Base-by-base conservation (phyloP, 495 filamentous ascomycete species). In the Xylaria palmicola region DNA sequence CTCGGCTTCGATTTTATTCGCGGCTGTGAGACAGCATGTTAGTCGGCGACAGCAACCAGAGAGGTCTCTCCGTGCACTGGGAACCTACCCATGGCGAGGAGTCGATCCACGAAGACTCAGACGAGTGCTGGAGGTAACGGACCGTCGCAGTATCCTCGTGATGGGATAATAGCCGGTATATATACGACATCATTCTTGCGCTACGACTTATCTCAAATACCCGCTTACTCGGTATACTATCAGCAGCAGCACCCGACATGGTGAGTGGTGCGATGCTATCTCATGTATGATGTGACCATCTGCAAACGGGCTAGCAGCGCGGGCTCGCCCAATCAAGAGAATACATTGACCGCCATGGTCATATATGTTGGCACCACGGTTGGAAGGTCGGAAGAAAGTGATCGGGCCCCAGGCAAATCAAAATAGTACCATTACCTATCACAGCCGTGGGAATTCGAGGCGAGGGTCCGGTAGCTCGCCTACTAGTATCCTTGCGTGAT, bases 1-100 rank as follows among this genome's bases (percentile, higher is more conserved):
- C 56, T 68, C 63, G 8, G 66, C 63, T 45, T 27, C 37, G 40
- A 9, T 26, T 27, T 12, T 36, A 26, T 12, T 43, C n/a, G 47
- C 10, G 29, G 57, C 57, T 60, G 36, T 44, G 4, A 4, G 30
- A 6, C 13, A 6, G n/a, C 27, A 8, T 1, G 27, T 60, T 7
- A 52, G 57, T 30, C 12, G 17, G 8, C 8, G 13, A 26, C 9
- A n/a, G 34, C 10, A 54, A 12, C 17, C 3, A 20, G 20, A 1
- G 36, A 17, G 12, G 32, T n/a, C 6, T n/a, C n/a, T 17, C 17
- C 19, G 30, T 8, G 34, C 34, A 19, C 1, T 19, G 6, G 6
- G 24, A 36, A 49, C 43, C 9, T 48, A 58, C 41, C 41, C 55
- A 58, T 58, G 4, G 13, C 20, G 55, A 32, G 19, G 40, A 6